Percentiles rank a stretch among this genome's conserved stretches.
Evolutionary conservation across 805 yeast genomes (phyloP).

Genomic region (Lachancea meyersii): DNA sequence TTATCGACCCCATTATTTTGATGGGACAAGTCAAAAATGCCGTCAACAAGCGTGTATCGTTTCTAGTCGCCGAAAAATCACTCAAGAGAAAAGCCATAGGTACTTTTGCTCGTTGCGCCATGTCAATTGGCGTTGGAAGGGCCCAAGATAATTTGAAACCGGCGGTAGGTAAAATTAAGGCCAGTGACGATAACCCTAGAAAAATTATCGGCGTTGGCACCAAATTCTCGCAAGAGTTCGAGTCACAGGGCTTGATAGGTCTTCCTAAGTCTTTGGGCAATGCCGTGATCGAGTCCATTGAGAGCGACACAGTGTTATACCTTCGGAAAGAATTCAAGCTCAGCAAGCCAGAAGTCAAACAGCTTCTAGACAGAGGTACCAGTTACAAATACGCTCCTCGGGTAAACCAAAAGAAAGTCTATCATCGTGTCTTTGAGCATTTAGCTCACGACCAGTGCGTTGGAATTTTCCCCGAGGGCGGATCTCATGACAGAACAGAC

Average conservation of each 20-base stretch:
- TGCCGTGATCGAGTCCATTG: conserved; percentile 58
- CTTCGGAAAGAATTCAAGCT: conserved; percentile 67
- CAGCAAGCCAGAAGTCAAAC: conserved; percentile 35
- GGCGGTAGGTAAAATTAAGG: conserved; percentile 60
- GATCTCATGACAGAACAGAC: conserved; percentile 93
- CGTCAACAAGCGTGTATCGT: conserved; percentile 64
- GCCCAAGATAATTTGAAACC: conserved; percentile 76
- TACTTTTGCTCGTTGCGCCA: conserved; percentile 62
- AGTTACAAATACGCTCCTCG: conserved; percentile 68
- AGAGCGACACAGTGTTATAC: conserved; percentile 63
- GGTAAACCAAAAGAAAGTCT: conserved; percentile 81
- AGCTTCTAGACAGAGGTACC: conserved; percentile 46
- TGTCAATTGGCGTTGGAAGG: conserved; percentile 85
- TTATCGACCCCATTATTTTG: conserved; percentile 71
- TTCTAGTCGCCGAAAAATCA: conserved; percentile 80
- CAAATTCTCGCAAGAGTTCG: conserved; percentile 53
- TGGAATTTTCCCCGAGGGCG: conserved; percentile 98
- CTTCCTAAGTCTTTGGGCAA: conserved; percentile 75
- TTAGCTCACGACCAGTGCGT: conserved; percentile 72
- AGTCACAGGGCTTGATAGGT: conserved; percentile 60
- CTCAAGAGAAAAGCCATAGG: conserved; percentile 65
- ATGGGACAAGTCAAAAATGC: conserved; percentile 72
- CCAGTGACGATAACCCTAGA: conserved; percentile 50
- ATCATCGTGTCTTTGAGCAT: conserved; percentile 77
- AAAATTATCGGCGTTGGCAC: conserved; percentile 62